Evolutionary conservation across 2,329 filamentous ascomycete genomes (phyloP).

Genomic region (Fusarium torulosum): DNA sequence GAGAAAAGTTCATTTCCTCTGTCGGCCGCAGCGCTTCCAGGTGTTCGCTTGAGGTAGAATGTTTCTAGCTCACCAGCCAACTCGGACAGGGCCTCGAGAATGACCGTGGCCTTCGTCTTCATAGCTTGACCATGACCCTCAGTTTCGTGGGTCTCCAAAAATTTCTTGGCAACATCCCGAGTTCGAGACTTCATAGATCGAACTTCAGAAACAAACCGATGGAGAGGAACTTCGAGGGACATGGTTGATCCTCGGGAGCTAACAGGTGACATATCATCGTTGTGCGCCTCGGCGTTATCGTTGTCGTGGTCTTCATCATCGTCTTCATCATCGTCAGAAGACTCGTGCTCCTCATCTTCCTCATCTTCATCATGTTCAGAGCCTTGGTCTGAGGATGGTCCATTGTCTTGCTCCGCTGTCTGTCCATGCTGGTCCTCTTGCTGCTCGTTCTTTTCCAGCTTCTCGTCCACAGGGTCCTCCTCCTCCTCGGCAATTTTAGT

Average conservation of each 20-base stretch:
- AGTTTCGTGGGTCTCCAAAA: slow-evolving; percentile 85
- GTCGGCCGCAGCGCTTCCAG: slow-evolving; percentile 59
- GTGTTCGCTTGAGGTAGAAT: slow-evolving; percentile 73
- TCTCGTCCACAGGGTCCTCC: slow-evolving; percentile 50
- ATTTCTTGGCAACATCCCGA: slow-evolving; percentile 80
- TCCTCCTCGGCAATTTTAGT: slow-evolving; percentile 76
- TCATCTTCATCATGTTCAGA: slow-evolving; percentile 47
- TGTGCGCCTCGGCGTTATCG: slow-evolving; percentile 64
- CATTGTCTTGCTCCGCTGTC: slow-evolving; percentile 48
- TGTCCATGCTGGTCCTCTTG: slow-evolving; percentile 46
- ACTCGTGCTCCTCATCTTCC: slow-evolving; percentile 54
- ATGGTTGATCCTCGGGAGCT: slow-evolving; percentile 76
- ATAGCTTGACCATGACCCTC: slow-evolving; percentile 78
- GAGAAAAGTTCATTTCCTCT: slow-evolving; percentile 77
- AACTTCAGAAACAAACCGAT: slow-evolving; percentile 61
- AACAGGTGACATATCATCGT: slow-evolving; percentile 72
- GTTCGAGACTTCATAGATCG: slow-evolving; percentile 75
- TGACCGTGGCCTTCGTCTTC: slow-evolving; percentile 82
- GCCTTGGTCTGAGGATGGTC: slow-evolving; percentile 49
- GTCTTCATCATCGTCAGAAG: slow-evolving; percentile 61
- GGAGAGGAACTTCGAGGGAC: slow-evolving; percentile 69
- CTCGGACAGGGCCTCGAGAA: slow-evolving; percentile 77
- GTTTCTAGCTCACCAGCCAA: slow-evolving; percentile 78
- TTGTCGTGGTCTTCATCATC: slow-evolving; percentile 65
- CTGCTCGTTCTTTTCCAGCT: slow-evolving; percentile 30